These are phyloP conservation scores for Jamesozyma lodderae DNA, from an alignment of 805 yeast species.

Conservation along the genomic window DNA sequence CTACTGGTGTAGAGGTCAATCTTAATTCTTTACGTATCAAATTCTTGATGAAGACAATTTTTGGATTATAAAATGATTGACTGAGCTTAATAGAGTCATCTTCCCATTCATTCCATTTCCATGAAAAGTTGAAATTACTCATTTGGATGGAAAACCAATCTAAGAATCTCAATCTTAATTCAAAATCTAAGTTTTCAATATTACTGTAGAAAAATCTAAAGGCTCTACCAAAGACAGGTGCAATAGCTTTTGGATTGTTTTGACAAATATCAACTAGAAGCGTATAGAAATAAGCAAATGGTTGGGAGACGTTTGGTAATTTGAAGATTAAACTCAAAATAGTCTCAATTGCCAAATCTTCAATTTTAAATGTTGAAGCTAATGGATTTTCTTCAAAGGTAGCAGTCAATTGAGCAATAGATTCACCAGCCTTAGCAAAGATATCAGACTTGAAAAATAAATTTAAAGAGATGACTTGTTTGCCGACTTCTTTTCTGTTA, in stretches of 20 bases:
- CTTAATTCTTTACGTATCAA: conserved; percentile 77
- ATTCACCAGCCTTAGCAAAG: conserved; percentile 68
- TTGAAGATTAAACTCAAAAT: conserved; percentile 69
- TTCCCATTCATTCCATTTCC: conserved; percentile 98
- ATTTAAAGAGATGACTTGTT: conserved; percentile 69
- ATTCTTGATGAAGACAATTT: conserved; percentile 62
- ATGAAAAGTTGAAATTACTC: conserved; percentile 86
- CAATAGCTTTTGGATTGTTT: conserved; percentile 72
- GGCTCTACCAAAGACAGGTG: conserved; percentile 92
- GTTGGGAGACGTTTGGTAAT: conserved; percentile 58
- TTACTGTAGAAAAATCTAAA: conserved; percentile 71
- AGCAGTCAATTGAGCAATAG: conserved; percentile 58
- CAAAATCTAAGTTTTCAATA: conserved; percentile 62
- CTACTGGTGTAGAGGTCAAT: conserved; percentile 56
- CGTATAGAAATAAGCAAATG: conserved; percentile 72
- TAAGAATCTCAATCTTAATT: conserved; percentile 58
- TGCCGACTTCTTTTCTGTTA: conserved; percentile 79
- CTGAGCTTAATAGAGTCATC: conserved; percentile 42
- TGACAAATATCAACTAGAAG: conserved; percentile 81
- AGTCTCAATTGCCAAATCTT: conserved; percentile 80
- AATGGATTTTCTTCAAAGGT: conserved; percentile 34
- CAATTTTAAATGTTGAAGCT: conserved; percentile 77
- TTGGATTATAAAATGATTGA: conserved; percentile 54
- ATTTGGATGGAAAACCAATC: conserved; percentile 93
- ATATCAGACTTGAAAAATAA: conserved; percentile 55